phyloP scores from a whole-genome alignment of 2,329 filamentous ascomycete genomes.

The Ophiocordyceps australis region DNA sequence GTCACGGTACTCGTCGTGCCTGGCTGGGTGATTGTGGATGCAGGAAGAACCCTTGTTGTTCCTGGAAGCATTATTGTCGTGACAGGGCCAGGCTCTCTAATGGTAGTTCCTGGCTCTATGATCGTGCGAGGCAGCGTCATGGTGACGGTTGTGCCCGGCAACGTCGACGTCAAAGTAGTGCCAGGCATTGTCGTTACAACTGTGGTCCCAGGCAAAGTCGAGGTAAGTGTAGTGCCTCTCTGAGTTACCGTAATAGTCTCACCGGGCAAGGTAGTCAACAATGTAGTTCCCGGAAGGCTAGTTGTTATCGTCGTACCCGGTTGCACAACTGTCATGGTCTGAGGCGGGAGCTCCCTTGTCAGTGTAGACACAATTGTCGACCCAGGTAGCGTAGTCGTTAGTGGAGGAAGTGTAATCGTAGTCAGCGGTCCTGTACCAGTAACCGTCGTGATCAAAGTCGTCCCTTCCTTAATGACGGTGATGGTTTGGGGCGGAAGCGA shows the following conservation, averaged over 20 bases:
- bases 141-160: constrained; percentile 9
- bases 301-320: background rate
- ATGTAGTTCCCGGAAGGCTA: background rate
- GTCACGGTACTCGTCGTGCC: too few species aligned
- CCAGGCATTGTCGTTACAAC: background rate
- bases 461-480: constrained; percentile 2
- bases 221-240: background rate
- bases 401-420: constrained; percentile 10
- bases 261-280: constrained; percentile 1
- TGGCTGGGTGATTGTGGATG: too few species aligned
- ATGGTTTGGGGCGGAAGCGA: constrained; percentile 2
- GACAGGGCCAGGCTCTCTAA: too few species aligned
- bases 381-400: constrained; percentile 5
- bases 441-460: background rate
- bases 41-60: too few species aligned
- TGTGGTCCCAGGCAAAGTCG: background rate
- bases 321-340: constrained; percentile 5
- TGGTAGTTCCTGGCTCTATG: too few species aligned
- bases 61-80: too few species aligned
- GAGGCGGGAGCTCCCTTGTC: constrained; percentile 2
- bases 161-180: too few species aligned
- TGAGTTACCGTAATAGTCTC: constrained; percentile 13
- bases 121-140: too few species aligned
- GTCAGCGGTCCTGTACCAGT: background rate
- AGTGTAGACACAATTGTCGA: constrained; percentile 3